These are phyloP conservation scores for Nakaseomyces kungkrabaensis DNA, from an alignment of 1,139 yeast species.

Conservation along the genomic window DNA sequence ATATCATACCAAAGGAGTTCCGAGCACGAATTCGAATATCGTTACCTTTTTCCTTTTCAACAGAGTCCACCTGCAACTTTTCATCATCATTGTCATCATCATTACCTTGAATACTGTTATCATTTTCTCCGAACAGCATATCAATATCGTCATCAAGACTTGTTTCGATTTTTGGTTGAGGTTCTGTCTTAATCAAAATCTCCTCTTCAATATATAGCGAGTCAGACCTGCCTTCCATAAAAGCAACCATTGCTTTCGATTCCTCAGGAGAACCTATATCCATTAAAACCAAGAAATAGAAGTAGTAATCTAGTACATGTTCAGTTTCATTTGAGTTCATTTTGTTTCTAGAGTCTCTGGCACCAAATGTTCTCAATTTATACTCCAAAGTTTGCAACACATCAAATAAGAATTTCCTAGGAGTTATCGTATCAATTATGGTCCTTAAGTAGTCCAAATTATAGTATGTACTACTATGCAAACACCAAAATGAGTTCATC, in stretches of 20 bases:
- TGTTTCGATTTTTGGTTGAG: slow-evolving; percentile 12
- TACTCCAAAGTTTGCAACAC: slow-evolving; percentile 21
- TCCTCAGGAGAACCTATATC: slow-evolving; percentile 22
- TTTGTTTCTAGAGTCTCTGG: slow-evolving; percentile 20
- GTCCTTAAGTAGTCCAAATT: slow-evolving; percentile 26
- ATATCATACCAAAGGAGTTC: slow-evolving; percentile 21
- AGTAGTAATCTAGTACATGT: slow-evolving; percentile 23
- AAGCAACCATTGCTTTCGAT: slow-evolving; percentile 17
- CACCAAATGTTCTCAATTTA: slow-evolving; percentile 20
- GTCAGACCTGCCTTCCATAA: slow-evolving; percentile 13
- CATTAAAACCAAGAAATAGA: slow-evolving; percentile 25
- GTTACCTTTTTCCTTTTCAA: not conserved
- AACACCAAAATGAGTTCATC: slow-evolving; percentile 29
- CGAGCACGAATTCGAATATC: slow-evolving; percentile 8
- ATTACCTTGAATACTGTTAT: slow-evolving; percentile 20
- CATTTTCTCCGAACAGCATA: slow-evolving; percentile 29
- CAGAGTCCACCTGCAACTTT: slow-evolving; percentile 1
- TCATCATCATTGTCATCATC: slow-evolving; percentile 22
- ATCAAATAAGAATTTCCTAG: slow-evolving; percentile 22
- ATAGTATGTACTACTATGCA: slow-evolving; percentile 30
- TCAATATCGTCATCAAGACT: slow-evolving; percentile 28
- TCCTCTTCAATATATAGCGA: not conserved
- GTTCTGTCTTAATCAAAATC: slow-evolving; percentile 11
- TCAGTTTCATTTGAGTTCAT: slow-evolving; percentile 18
- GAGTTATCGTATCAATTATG: slow-evolving; percentile 22